These are phyloP conservation scores for Torulaspora maleeae DNA, from an alignment of 805 yeast genomes.

Conservation along the genomic window DNA sequence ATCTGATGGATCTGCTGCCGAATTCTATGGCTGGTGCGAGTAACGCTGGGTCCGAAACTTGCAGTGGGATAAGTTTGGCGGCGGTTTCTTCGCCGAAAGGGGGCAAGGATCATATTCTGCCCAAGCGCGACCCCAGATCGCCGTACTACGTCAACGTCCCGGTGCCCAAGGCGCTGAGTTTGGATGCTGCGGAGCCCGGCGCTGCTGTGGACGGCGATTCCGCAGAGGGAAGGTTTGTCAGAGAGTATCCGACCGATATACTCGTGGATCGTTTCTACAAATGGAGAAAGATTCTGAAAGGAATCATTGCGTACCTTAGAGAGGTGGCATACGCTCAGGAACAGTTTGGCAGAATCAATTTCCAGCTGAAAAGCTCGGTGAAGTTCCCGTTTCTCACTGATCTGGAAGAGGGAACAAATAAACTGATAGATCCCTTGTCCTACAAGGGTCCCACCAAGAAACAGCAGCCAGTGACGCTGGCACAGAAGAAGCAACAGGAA, in stretches of 20 bases:
- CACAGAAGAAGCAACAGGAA: slow-evolving; percentile 19
- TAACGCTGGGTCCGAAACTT: slow-evolving; percentile 1
- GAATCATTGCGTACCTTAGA: slow-evolving; percentile 62
- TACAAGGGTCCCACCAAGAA: slow-evolving; percentile 39
- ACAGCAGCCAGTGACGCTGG: slow-evolving; percentile 26
- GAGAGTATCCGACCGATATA: slow-evolving; percentile 67
- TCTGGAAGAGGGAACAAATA: slow-evolving; percentile 32
- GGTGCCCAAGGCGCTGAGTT: slow-evolving; percentile 28
- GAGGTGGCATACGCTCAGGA: slow-evolving; percentile 79
- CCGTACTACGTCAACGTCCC: slow-evolving; percentile 36
- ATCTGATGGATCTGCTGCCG: slow-evolving; percentile 22
- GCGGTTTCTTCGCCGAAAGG: slow-evolving; percentile 5
- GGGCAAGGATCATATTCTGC: slow-evolving; percentile 20
- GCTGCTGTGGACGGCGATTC: slow-evolving; percentile 15
- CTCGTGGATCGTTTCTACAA: slow-evolving; percentile 73
- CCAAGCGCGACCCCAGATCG: slow-evolving; percentile 30
- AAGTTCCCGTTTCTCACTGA: slow-evolving; percentile 38
- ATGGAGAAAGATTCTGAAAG: slow-evolving; percentile 74
- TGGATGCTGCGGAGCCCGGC: slow-evolving; percentile 7
- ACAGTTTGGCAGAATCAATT: slow-evolving; percentile 63
- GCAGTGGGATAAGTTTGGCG: slow-evolving; percentile 10
- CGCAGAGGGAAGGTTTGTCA: slow-evolving; percentile 24
- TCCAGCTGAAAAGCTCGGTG: slow-evolving; percentile 67
- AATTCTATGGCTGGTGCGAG: slow-evolving; percentile 13
- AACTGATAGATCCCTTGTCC: slow-evolving; percentile 47